A percentile compares a stretch with the other conserved stretches of the same genome.
Conservation (phyloP, 441 rosid genomes). For the Isatis lusitanica region DNA sequence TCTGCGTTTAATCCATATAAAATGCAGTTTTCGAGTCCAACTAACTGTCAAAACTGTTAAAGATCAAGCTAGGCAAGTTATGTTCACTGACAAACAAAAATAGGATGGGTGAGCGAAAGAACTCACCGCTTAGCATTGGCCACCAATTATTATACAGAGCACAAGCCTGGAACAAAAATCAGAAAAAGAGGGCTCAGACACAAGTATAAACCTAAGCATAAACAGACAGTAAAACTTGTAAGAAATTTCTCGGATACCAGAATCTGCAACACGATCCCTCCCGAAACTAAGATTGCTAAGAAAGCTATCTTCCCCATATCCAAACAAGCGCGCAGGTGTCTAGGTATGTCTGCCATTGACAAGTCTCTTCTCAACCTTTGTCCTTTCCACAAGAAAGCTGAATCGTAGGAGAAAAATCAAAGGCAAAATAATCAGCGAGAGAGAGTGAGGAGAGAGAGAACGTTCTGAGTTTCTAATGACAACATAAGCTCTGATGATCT, state of each 20-base stretch:
- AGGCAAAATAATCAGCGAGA: conserved; percentile 1
- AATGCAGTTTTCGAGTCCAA: not conserved
- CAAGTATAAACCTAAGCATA: not conserved
- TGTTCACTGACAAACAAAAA: not conserved
- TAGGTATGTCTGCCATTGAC: conserved; percentile 79
- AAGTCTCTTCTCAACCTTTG: conserved; percentile 26
- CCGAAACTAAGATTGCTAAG: conserved; percentile 84
- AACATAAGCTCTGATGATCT: not conserved
- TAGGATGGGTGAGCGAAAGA: not conserved
- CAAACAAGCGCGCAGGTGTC: conserved; percentile 72
- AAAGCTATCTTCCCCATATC: conserved; percentile 79
- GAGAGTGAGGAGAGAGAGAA: not conserved
- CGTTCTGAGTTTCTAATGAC: conserved; percentile 4
- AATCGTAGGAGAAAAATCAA: not conserved
- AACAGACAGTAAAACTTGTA: not conserved
- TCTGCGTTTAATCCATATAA: not conserved
- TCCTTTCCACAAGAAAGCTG: conserved; percentile 24
- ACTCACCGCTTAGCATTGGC: conserved; percentile 90
- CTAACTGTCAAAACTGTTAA: not conserved
- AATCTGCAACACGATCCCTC: conserved; percentile 85
- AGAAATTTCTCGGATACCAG: conserved; percentile 49
- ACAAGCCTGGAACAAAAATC: conserved; percentile 66
- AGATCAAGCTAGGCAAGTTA: not conserved
- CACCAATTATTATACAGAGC: conserved; percentile 95
- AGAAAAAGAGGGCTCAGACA: conserved; percentile 13